A percentile compares a stretch with the other conserved stretches of the same genome.
These are phyloP conservation scores for Davidsoniella australis DNA, from an alignment of 2,329 filamentous ascomycete species.

Conservation along the genomic window DNA sequence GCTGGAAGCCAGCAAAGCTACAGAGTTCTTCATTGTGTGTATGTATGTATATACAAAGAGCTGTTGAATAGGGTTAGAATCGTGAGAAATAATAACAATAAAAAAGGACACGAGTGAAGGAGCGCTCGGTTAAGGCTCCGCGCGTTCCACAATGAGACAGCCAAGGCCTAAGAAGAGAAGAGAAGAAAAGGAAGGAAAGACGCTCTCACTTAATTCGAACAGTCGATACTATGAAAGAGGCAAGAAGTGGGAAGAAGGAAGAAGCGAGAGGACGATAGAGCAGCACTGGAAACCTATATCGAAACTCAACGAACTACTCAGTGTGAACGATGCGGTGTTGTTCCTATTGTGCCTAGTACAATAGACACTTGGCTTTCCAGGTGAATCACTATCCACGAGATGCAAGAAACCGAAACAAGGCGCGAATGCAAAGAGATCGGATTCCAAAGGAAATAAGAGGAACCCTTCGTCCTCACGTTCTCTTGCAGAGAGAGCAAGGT, in stretches of 20 bases:
- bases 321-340: too few species aligned
- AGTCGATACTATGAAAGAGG: neutral
- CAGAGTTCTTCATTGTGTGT: constrained; percentile 20
- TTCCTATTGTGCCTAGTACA: too few species aligned
- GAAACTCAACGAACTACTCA: too few species aligned
- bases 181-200: neutral
- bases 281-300: too few species aligned
- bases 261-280: neutral
- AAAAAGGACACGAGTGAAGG: constrained; percentile 1
- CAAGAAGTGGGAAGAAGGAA: neutral
- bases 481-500: neutral
- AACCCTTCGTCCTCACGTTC: neutral
- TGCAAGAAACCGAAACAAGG: neutral
- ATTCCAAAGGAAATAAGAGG: neutral
- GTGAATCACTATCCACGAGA: too few species aligned
- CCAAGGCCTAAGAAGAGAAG: neutral
- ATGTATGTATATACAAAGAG: constrained; percentile 6
- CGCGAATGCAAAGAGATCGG: neutral
- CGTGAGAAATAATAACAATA: neutral
- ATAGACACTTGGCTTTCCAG: too few species aligned
- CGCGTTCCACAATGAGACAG: neutral
- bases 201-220: neutral
- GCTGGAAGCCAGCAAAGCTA: constrained; percentile 19
- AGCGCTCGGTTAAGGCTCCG: constrained; percentile 1
- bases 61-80: neutral